Evolutionary conservation across 2,329 filamentous ascomycete genomes (phyloP), one percentile per base, ranked within the genome.

Genomic region (Aspergillus sergii): DNA sequence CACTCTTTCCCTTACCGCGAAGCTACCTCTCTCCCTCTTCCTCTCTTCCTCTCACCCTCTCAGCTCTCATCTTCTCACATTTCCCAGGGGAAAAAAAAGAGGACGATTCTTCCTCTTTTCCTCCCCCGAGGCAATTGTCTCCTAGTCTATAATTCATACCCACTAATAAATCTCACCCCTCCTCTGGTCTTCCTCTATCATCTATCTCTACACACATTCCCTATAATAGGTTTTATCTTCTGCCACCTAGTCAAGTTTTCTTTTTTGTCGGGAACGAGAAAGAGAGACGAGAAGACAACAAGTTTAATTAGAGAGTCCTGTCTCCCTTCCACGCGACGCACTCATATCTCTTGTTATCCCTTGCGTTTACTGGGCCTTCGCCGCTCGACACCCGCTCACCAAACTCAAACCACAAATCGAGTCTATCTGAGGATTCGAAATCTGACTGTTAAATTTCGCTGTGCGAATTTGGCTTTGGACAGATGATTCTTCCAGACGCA

Each of bases 301-400:
- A 41, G 32, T 32, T 45, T 43, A 39, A 39, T 30, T 45, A 57
- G 36, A 39, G 45, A 61, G 53, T 43, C 43, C 53, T 53, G 60
- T 65, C 60, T 64, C 63, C 64, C 66, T 71, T 69, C 74, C 74
- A 75, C 74, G 74, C 73, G 69, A 71, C 68, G 67, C 68, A 70
- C 69, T 71, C 68, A 69, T 66, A 59, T 51, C 48, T 51, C 48
- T 19, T 51, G 60, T 28, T 55, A 72, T 72, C 72, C 71, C 72
- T 72, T 73, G 68, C 66, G 54, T 70, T 57, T 55, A 62, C 64
- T 70, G 69, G 71, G 72, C 72, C 72, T 71, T 68, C 71, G 68
- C 72, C 65, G 62, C 64, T 66, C 60, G 63, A 65, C 64, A 69
- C 62, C 67, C 67, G 63, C 57, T 64, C 64, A 63, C 64, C 53